Base-by-base conservation (phyloP, 2,329 filamentous ascomycete species). In the Stagonosporopsis tanaceti region DNA sequence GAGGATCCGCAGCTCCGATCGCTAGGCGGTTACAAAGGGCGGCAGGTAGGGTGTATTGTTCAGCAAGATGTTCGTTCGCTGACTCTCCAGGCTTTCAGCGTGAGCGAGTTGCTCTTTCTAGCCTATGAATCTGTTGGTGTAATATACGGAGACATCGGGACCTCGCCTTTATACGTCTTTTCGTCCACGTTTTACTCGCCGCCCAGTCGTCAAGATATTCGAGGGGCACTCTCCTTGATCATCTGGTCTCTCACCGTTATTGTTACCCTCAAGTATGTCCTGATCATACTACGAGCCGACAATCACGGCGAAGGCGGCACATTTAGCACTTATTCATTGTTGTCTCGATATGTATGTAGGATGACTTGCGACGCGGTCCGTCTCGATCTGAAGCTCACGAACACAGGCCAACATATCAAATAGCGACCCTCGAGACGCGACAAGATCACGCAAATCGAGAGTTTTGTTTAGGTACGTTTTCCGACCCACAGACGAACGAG, bases 241-340 rank as follows among this genome's bases (percentile, higher is more conserved):
- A 85, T 91, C 44, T 91, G 88, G 88, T 85, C 87, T 0, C 75
- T 91, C 30, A 88, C 86, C n/a, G 76, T 90, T 59, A 89, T 91
- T 75, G 87, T 91, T 34, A 89, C 87, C 0, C 63, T 89, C 55
- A 91, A 91, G 76, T 91, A 91, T 68, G 80, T 87, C 34, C 79
- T 89, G 57, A 85, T 91, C 68, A 84, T 91, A 38, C 75, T 91
- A 6, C 79, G 79, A 34, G 88, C 88, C 50, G 88, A 91, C 70
- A 87, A 91, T 60, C 87, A 90, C 67, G 88, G 89, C 42, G 87
- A 91, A 67, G 88, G 88, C 34, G 88, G 88, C 25, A 90, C 87
- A 0, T 90, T 90, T 71, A 85, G 84, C 30, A 82, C 87, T 27
- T 90, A 90, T 72, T 87, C 85, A 3, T 75, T 90, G 17, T 80